Evolutionary conservation across 495 filamentous ascomycete genomes (phyloP).

Genomic region (Trichoderma reesei): DNA sequence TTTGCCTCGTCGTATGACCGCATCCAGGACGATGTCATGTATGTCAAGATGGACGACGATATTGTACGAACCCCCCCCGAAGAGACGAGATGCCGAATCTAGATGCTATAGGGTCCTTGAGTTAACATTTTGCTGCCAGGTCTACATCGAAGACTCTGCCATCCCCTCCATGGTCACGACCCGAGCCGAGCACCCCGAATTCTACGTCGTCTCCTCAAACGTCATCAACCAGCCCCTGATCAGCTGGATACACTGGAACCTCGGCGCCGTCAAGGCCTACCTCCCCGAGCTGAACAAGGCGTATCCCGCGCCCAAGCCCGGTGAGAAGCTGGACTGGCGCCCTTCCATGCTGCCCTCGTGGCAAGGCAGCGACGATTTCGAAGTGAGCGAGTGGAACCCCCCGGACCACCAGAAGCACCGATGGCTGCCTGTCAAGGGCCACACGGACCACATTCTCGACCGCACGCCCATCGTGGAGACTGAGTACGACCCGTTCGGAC

Average conservation of each 20-base stretch:
- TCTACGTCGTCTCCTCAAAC: conserved; percentile 36
- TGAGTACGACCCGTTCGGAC: neutral
- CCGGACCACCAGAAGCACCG: conserved; percentile 25
- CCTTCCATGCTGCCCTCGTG: neutral
- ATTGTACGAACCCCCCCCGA: neutral
- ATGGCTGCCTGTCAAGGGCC: conserved; percentile 26
- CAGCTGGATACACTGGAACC: conserved; percentile 29
- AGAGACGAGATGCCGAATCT: neutral
- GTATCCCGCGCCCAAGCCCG: neutral
- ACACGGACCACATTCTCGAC: conserved; percentile 11
- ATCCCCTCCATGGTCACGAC: conserved; percentile 39
- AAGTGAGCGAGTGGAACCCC: neutral
- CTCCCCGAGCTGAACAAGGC: conserved; percentile 21
- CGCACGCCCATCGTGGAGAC: conserved; percentile 23
- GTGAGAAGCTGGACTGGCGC: neutral
- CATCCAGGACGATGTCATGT: neutral
- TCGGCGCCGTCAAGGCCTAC: conserved; percentile 28
- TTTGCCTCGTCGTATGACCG: neutral
- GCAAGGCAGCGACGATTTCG: neutral
- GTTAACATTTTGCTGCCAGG: conserved; percentile 1
- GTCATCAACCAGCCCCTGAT: conserved; percentile 32
- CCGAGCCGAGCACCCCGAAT: conserved; percentile 29
- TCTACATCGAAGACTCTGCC: conserved; percentile 37
- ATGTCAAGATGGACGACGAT: conserved; percentile 5
- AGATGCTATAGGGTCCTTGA: neutral